Percentiles rank a stretch among this genome's conserved stretches.
Conservation (phyloP, 495 filamentous ascomycete species). For the Friedmanniomyces endolithicus region DNA sequence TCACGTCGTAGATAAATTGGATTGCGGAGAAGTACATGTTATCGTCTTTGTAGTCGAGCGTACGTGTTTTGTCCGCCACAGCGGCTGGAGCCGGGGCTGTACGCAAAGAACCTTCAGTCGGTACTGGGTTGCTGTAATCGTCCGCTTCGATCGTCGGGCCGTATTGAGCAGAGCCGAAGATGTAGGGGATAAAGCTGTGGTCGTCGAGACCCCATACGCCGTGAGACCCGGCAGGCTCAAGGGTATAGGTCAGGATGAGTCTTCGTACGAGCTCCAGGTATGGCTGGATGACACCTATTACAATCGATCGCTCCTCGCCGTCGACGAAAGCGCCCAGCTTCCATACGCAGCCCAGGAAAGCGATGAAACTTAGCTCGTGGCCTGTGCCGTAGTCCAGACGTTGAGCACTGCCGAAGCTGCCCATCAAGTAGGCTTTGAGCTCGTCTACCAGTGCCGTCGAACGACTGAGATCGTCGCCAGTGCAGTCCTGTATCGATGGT, state of each 20-base stretch:
- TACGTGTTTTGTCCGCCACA: constrained; percentile 51
- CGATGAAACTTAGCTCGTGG: constrained; percentile 87
- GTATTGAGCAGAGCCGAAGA: constrained; percentile 85
- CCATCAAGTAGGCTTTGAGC: constrained; percentile 66
- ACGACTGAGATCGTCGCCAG: constrained; percentile 1
- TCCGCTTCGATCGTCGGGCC: constrained; percentile 53
- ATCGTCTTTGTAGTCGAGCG: constrained; percentile 51
- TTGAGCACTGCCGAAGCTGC: constrained; percentile 77
- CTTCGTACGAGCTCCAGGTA: constrained; percentile 74
- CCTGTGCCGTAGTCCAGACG: constrained; percentile 92
- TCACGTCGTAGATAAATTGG: constrained; percentile 97
- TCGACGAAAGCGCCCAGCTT: constrained; percentile 65
- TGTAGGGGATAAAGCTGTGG: constrained; percentile 91
- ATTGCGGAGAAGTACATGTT: constrained; percentile 99
- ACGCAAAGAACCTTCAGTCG: constrained; percentile 59
- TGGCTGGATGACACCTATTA: constrained; percentile 71
- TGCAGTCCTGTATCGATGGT: constrained; percentile 3
- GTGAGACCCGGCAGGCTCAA: constrained; percentile 67
- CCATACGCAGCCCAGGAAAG: constrained; percentile 83
- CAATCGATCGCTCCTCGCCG: constrained; percentile 58
- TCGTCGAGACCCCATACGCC: constrained; percentile 98
- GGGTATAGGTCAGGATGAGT: constrained; percentile 80
- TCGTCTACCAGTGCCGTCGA: constrained; percentile 45
- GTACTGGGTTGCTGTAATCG: constrained; percentile 25
- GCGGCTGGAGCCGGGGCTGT: constrained; percentile 57